Base-by-base conservation (phyloP, 148 eudicot genomes). In the Heliosperma pusillum region DNA sequence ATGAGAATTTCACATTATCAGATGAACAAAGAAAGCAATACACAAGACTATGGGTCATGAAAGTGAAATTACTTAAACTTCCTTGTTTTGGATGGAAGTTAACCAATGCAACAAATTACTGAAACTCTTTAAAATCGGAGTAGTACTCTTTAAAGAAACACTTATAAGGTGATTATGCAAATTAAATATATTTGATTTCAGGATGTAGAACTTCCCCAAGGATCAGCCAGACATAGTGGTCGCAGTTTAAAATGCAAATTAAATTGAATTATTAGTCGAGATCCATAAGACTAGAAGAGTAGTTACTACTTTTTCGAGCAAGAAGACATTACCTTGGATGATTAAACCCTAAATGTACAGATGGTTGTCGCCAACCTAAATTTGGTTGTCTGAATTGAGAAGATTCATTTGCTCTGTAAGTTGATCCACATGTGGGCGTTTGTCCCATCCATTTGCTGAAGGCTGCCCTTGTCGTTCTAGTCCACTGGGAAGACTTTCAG, bases 371-470 rank as follows among this genome's bases (percentile, higher is more conserved):
- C 87, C 85, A 88, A 67, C 61, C 77, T 74, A 78, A 73, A 66
- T 87, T 25, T 26, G 80, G 59, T 52, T 73, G 27, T 88, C 84
- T 5, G 96, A 87, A 42, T 79, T 80, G 16, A 90, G 87, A 76
- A 79, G 86, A 45, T 88, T 90, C 96, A 90, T 93, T 76, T 89
- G 91, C 81, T 86, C 87, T 0, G 97, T 90, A 13, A 93, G 88
- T 75, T 85, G 82, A 74, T 87, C 91, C 90, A 93, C 66, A 68
- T 80, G 64, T 81, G 87, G 80, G 74, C 83, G 44, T 59, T 89
- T 90, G 56, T 77, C 80, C 89, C 88, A 84, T 25, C 85, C 89
- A 60, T 82, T 88, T 47, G 78, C 88, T 53, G 70, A 8, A 2
- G 86, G 81, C 71, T 77, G 87, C 11, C 47, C 83, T 79, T 77